A percentile compares a stretch with the other conserved stretches of the same genome.
Conservation (phyloP, 2,329 filamentous ascomycete species). For the Fonsecaea erecta region DNA sequence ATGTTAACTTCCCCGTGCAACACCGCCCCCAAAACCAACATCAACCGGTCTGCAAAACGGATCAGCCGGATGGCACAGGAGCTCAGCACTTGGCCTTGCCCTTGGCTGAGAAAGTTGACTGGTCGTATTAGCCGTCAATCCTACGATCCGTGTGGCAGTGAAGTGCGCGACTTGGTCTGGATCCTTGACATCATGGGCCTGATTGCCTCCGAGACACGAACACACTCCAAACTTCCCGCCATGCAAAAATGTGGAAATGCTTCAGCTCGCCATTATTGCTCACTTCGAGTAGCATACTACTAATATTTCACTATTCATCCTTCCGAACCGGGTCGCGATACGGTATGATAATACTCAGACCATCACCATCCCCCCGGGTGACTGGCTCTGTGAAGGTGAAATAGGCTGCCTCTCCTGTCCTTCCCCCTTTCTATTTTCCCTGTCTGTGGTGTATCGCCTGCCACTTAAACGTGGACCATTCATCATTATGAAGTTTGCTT, state of each 20-base stretch:
- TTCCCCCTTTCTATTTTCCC: neutral
- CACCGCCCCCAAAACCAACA: neutral
- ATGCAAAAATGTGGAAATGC: conserved; percentile 12
- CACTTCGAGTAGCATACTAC: neutral
- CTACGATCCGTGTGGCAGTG: neutral
- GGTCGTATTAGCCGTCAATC: neutral
- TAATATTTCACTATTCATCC: conserved; percentile 11
- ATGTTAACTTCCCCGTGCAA: neutral
- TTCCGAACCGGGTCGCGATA: neutral
- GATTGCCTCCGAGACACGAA: neutral
- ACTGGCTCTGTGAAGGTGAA: conserved; percentile 2
- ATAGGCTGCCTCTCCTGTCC: neutral
- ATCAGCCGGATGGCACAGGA: conserved; percentile 12
- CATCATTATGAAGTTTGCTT: conserved; percentile 22
- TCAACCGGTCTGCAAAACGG: neutral
- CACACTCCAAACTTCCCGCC: neutral
- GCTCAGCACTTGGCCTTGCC: neutral
- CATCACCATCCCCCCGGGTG: conserved; percentile 10
- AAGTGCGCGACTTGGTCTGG: conserved; percentile 4
- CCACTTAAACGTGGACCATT: neutral
- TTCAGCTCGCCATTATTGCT: conserved; percentile 9
- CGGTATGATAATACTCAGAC: conserved; percentile 8
- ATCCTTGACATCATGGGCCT: conserved; percentile 14
- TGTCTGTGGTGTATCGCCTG: neutral
- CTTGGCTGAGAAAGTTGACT: conserved; percentile 2